Evolutionary conservation across 2,329 filamentous ascomycete genomes (phyloP), one percentile per base, ranked within the genome.

Genomic region (Sporothrix curviconia): DNA sequence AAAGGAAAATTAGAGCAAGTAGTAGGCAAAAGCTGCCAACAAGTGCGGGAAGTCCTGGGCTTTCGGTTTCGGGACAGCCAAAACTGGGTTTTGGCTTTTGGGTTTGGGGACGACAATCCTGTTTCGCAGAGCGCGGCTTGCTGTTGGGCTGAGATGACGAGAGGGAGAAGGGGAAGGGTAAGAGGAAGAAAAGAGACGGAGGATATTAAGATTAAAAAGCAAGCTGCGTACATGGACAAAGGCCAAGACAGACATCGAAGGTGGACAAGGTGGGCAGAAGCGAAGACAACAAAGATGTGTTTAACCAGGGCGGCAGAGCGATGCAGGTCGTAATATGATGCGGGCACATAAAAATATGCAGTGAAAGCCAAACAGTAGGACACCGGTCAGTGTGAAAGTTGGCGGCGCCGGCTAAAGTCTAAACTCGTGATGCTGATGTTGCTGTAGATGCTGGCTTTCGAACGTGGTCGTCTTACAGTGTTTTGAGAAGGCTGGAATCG

Each of bases 41-140:
- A 28, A 22, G 24, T 37, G 43, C 9, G 9, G 11, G n/a, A 22
- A 7, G 54, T 39, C 32, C 36, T 47, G 47, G 42, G 24, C 36
- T 56, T 50, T 56, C 44, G 54, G 54, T 49, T 36, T 42, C 43
- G 42, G 43, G 7, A 42, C 28, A 8, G 44, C 43, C 44, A 32
- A 47, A 50, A 34, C 43, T 56, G 36, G 34, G 43, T n/a, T 49
- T 40, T 34, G 17, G 17, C 43, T 37, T n/a, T n/a, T n/a, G n/a
- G n/a, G n/a, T 39, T 44, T 50, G n/a, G 36, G 42, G 8, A 47
- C 14, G 43, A 36, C 24, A 55, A 46, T 55, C 49, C n/a, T 55
- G 53, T 47, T 47, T 55, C 43, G 53, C n/a, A 22, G 30, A 22
- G 12, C 12, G 32, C 5, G 19, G 43, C 40, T n/a, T 37, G n/a